A percentile compares a stretch with the other conserved stretches of the same genome.
Evolutionary conservation across 176 grass and related monocot species (phyloP).

Genomic region (Bromus sterilis): DNA sequence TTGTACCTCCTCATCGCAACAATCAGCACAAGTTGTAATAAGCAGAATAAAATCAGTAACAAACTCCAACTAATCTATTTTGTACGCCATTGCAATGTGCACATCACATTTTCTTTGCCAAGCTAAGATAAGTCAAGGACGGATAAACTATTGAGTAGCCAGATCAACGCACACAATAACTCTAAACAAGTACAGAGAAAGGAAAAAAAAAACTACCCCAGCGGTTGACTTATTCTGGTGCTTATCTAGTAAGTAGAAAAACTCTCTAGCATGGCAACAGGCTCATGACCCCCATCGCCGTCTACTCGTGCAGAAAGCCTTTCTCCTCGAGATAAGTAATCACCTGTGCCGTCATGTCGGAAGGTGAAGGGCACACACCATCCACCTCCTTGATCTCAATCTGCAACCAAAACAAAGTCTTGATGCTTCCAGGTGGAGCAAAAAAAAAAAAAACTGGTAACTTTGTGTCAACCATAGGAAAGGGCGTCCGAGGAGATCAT

Average conservation of each 20-base stretch:
- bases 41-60: not conserved
- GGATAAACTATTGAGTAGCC: not conserved
- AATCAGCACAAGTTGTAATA: not conserved
- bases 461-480: not conserved
- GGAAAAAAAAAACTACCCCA: not conserved
- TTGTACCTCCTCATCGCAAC: not conserved
- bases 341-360: constrained; percentile 66
- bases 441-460: too few species aligned
- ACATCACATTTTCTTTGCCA: not conserved
- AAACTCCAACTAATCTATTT: not conserved
- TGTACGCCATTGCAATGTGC: not conserved
- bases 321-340: constrained; percentile 86
- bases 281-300: not conserved
- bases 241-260: not conserved
- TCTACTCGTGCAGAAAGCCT: constrained; percentile 68
- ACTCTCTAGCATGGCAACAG: not conserved
- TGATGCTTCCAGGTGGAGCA: too few species aligned
- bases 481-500: not conserved
- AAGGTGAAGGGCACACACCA: constrained; percentile 69
- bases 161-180: not conserved
- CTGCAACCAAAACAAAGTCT: constrained; percentile 24
- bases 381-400: constrained; percentile 90
- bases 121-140: not conserved
- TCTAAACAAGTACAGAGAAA: not conserved
- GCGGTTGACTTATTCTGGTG: constrained; percentile 1